Base-by-base conservation (phyloP, 2,329 filamentous ascomycete genomes). In the Fusarium armeniacum region DNA sequence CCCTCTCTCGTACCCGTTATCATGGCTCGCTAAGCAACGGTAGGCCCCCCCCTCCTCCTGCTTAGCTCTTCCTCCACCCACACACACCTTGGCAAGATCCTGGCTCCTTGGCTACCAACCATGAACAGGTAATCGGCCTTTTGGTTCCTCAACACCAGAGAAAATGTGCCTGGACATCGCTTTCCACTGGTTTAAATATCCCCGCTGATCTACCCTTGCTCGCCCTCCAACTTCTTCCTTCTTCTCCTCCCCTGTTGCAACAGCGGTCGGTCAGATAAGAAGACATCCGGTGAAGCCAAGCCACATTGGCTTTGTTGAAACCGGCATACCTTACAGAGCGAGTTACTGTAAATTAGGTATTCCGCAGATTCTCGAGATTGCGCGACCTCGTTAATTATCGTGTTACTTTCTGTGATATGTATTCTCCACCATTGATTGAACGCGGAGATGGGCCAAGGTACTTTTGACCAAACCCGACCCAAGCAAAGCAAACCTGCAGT, bases 191-290 rank as follows among this genome's bases (percentile, higher is more conserved):
- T 51, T 61, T 65, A 71, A 73, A 73, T 73, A 73, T 73, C 70
- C 70, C 70, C 70, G 70, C 67, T 46, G 70, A 73, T 73, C 70
- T 65, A 46, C 62, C 67, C 70, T 67, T 55, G 41, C 55, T 51
- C 20, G 22, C 22, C 35, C 20, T 51, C 51, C 30, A 41, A n/a
- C 32, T 16, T 32, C 16, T 33, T 45, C 24, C 16, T 33, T 45
- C 16, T 18, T 47, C 59, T 28, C 16, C 20, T 24, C 51, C 59
- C 57, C 36, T 68, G 58, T 18, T 55, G 56, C 54, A 69, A 66
- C 64, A 40, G 36, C 71, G 66, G 71, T 73, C 71, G 71, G 71
- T 73, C 71, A 73, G 71, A 73, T 73, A 73, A 71, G 69, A 63
- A 63, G 26, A 22, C n/a, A 20, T 35, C 59, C 69, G 53, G 65